Evolutionary conservation across 1,284 basidiomycete genomes (phyloP), one percentile per base, ranked within the genome.

Genomic region (Anthracocystis setariae): DNA sequence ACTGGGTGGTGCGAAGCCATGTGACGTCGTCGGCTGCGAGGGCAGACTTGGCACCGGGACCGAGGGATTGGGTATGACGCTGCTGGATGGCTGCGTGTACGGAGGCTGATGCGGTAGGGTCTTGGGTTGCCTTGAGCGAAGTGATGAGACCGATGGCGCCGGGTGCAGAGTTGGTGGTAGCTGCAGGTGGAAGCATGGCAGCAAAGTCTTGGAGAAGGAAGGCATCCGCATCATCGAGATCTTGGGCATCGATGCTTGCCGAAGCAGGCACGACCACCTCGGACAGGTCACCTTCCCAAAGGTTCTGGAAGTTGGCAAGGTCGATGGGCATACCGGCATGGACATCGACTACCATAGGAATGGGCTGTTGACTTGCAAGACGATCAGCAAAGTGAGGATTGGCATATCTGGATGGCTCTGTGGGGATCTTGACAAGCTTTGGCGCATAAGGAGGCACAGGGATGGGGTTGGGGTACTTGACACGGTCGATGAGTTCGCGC

Each of bases 391-490:
- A 82, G 42, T 74, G 70, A 10, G 79, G 77, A 39, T 81, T 68
- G 38, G 71, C 68, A 54, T 82, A 82, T 48, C 76, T 61, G 4
- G 72, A 65, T 10, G 74, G 69, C 17, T 73, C 68, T 39, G 77
- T 66, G 10, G 63, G 48, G 47, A 80, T 71, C 44, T 63, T 72
- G 46, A 80, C 58, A 32, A 82, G 76, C 56, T 81, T 82, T 32
- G 81, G 79, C 13, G 81, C 73, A 54, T 80, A 82, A 38, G 80
- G 81, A 13, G 80, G 74, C n/a, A 77, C 71, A 3, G 81, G 81
- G n/a, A 82, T 73, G 15, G 81, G 81, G 53, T 82, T 82, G 17
- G 80, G 79, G 40, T 82, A 82, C 33, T 78, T 69, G 50, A 79
- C 68, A 46, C 81, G 67, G 54, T 82, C 81, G 70, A 82, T 80